phyloP scores from a whole-genome alignment of 2,329 filamentous ascomycete genomes.

The Plectosphaerella sp. region DNA sequence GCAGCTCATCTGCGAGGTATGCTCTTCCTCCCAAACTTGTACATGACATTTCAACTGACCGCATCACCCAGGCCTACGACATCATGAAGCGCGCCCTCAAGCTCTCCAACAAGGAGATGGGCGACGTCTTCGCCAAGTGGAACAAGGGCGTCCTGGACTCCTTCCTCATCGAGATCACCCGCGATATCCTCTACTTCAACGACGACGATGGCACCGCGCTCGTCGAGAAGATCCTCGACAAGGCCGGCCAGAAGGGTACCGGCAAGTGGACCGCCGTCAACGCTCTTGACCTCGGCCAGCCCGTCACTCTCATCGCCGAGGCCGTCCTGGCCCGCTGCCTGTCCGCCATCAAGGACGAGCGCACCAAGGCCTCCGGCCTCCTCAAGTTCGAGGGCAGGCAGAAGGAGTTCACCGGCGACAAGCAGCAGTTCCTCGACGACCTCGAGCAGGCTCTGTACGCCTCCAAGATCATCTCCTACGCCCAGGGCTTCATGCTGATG shows the following conservation, averaged over 20 bases:
- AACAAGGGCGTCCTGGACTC: conserved; percentile 98
- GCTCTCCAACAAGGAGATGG: conserved; percentile 87
- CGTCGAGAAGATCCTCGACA: conserved; percentile 98
- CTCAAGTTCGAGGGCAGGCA: conserved; percentile 72
- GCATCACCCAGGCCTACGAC: conserved; percentile 96
- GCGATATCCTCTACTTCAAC: conserved; percentile 97
- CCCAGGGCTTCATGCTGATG: conserved; percentile 99
- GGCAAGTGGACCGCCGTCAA: conserved; percentile 99
- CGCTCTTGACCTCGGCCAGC: conserved; percentile 96
- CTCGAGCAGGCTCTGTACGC: conserved; percentile 98
- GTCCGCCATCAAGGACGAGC: conserved; percentile 91
- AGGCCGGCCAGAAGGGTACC: conserved; percentile 98
- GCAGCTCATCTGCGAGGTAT: conserved; percentile 98
- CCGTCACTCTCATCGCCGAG: conserved; percentile 96
- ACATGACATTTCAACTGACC: not conserved
- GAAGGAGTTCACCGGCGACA: conserved; percentile 79
- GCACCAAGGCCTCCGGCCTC: conserved; percentile 72
- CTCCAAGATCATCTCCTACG: conserved; percentile 99
- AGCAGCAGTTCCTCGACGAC: conserved; percentile 89
- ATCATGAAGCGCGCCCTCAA: conserved; percentile 99
- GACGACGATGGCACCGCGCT: conserved; percentile 88
- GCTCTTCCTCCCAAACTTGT: conserved; percentile 17
- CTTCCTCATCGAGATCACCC: conserved; percentile 98
- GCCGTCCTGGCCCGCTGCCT: conserved; percentile 93
- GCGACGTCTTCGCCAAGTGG: conserved; percentile 91